These are phyloP conservation scores for Exophiala sideris DNA, from an alignment of 2,329 filamentous ascomycete genomes.

Conservation along the genomic window DNA sequence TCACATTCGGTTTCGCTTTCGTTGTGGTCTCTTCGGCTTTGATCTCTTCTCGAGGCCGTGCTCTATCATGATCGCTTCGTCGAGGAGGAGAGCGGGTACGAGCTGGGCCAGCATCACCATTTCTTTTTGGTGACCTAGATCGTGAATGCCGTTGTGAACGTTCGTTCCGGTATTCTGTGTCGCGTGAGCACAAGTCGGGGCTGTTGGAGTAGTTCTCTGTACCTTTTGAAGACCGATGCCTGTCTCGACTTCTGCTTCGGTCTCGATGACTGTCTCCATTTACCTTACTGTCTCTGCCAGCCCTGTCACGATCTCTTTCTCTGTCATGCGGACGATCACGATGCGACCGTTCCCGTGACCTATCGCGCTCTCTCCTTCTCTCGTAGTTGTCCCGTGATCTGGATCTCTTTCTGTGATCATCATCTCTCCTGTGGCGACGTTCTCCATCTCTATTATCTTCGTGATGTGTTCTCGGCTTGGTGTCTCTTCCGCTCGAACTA, in stretches of 20 bases:
- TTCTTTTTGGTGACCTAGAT: constrained; percentile 34
- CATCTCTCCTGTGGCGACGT: constrained; percentile 16
- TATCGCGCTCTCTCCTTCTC: constrained; percentile 42
- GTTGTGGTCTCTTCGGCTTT: constrained; percentile 31
- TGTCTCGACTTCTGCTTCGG: constrained; percentile 31
- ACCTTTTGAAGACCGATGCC: constrained; percentile 40
- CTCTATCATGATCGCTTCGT: constrained; percentile 26
- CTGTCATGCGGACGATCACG: constrained; percentile 28
- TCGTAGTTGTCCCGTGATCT: constrained; percentile 29
- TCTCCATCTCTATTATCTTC: constrained; percentile 21
- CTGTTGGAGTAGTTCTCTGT: constrained; percentile 11
- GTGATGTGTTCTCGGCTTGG: constrained; percentile 27
- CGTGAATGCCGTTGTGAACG: constrained; percentile 29
- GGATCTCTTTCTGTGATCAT: constrained; percentile 22
- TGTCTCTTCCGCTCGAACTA: constrained; percentile 38
- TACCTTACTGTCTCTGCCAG: constrained; percentile 37
- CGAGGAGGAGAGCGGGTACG: constrained; percentile 36
- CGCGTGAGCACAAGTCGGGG: constrained; percentile 7
- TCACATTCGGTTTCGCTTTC: constrained; percentile 30
- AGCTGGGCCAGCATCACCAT: constrained; percentile 36
- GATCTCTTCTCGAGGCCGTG: constrained; percentile 29
- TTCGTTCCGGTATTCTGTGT: constrained; percentile 28
- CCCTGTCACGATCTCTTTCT: constrained; percentile 32
- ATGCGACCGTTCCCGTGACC: constrained; percentile 39
- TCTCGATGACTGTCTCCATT: constrained; percentile 40